Evolutionary conservation across 73 alveolate species (phyloP), one percentile per base, ranked within the genome.

Genomic region (Paramecium bursaria): DNA sequence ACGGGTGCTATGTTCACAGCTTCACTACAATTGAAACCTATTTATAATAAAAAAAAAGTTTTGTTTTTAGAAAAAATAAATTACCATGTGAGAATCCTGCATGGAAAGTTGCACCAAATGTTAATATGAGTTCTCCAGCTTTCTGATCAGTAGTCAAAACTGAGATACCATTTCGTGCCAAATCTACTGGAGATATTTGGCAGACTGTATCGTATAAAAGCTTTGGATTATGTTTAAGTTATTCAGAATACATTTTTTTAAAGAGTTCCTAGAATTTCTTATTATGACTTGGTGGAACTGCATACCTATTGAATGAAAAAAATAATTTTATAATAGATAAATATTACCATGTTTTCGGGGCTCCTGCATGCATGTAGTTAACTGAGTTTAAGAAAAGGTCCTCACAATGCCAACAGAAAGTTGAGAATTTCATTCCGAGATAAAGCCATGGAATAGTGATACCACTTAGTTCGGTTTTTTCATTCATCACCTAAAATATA

Each of bases 381-480:
- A 93, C 60, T 7, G 98, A 91, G 48, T 87, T 74, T 60, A 92
- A 50, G 91, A 77, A 75, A 11, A 92, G 25, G 74, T 92, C 95
- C 35, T 92, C 97, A 25, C 57, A 86, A 73, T 92, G 97, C 94
- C 95, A 92, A 86, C 97, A 92, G 90, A 92, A 92, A 4, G 92
- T 90, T 1, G 97, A 87, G 44, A 44, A 92, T 33, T 73, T 90
- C 94, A 92, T 90, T 27, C 97, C 97, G 10, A 82, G 22, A 54
- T 92, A 92, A 29, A 90, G 73, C 97, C 97, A 92, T 46, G 95
- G 95, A 6, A 91, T 86, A 46, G 92, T 90, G 73, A 92, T 90
- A 21, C 97, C 97, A 49, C 94, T 90, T 10, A 92, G 87, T 49
- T 92, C 92, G 54, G 48, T 73, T 39, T 86, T 74, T 5, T 74